These are phyloP conservation scores for Blastobotrys proliferans DNA, from an alignment of 1,139 yeast genomes.

Conservation along the genomic window DNA sequence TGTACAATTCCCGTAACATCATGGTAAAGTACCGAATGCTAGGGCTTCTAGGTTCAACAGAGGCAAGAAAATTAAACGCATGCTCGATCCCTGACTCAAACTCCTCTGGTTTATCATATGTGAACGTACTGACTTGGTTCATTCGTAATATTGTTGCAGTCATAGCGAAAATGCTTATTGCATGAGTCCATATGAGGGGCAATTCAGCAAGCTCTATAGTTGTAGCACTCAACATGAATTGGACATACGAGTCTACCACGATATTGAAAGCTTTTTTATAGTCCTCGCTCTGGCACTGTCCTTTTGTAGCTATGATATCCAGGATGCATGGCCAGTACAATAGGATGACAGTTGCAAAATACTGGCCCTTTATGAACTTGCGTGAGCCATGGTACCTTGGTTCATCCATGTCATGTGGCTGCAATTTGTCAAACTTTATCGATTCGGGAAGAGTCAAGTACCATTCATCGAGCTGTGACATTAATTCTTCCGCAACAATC, in stretches of 20 bases:
- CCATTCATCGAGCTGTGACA: slow-evolving; percentile 12
- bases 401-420: background rate
- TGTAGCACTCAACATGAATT: slow-evolving; percentile 9
- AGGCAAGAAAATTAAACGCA: slow-evolving; percentile 11
- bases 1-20: slow-evolving; percentile 7
- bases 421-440: slow-evolving; percentile 8
- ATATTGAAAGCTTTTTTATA: slow-evolving; percentile 9
- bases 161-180: slow-evolving; percentile 12
- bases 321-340: slow-evolving; percentile 13
- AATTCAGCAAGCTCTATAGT: slow-evolving; percentile 7
- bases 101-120: slow-evolving; percentile 4
- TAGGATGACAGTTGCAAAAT: slow-evolving; percentile 11
- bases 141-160: slow-evolving; percentile 10
- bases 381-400: slow-evolving; percentile 6
- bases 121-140: slow-evolving; percentile 1
- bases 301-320: slow-evolving; percentile 8
- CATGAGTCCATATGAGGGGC: slow-evolving; percentile 13
- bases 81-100: slow-evolving; percentile 6
- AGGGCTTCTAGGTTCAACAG: slow-evolving; percentile 5
- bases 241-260: slow-evolving; percentile 8
- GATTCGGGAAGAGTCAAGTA: slow-evolving; percentile 10
- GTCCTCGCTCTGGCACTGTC: slow-evolving; percentile 2
- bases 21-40: slow-evolving; percentile 7
- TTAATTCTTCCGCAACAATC: slow-evolving; percentile 14
- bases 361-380: slow-evolving; percentile 9